A percentile compares a stretch with the other conserved stretches of the same genome.
These are phyloP conservation scores for Paramecium octaurelia DNA, from an alignment of 73 alveolate species.

Conservation along the genomic window DNA sequence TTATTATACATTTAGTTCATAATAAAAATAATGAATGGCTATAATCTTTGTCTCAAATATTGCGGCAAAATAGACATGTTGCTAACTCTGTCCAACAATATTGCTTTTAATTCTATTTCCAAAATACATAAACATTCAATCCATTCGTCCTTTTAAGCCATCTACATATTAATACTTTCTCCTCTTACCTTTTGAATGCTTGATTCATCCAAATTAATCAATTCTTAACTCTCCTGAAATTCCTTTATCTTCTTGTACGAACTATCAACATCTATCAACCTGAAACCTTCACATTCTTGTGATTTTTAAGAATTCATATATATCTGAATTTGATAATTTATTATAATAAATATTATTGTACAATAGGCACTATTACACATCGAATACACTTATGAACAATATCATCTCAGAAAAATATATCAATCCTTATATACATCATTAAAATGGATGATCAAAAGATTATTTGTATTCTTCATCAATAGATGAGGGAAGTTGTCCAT, in stretches of 20 bases:
- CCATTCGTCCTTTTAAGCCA: neutral
- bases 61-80: neutral
- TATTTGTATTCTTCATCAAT: too few relatives aligned
- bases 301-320: neutral
- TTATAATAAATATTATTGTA: too few relatives aligned
- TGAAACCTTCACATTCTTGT: neutral
- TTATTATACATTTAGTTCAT: neutral
- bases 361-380: neutral
- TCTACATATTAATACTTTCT: neutral
- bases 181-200: neutral
- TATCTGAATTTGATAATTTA: neutral
- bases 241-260: neutral
- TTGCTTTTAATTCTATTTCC: constrained; percentile 19
- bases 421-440: too few relatives aligned
- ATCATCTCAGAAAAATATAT: too few relatives aligned
- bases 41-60: neutral
- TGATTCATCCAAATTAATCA: neutral
- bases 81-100: neutral
- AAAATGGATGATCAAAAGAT: too few relatives aligned
- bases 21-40: neutral
- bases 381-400: neutral
- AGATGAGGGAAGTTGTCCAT: too few relatives aligned
- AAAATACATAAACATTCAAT: neutral
- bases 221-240: neutral
- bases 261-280: neutral